Base-by-base conservation (phyloP, 176 grass and related monocot genomes). In the Metroxylon sagu region DNA sequence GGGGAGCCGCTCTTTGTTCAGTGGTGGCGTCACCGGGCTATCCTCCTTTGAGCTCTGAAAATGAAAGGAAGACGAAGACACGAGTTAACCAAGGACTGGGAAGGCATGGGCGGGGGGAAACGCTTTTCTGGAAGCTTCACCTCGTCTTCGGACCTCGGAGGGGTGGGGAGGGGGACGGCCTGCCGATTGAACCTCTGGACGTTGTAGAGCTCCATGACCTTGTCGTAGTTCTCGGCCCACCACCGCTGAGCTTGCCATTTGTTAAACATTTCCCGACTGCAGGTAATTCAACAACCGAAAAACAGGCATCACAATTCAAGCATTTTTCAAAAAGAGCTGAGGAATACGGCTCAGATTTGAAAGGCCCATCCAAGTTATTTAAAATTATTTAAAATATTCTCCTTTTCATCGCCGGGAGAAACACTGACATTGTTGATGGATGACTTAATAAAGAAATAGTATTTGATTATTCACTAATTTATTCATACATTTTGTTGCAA, bases 211-310 rank as follows among this genome's bases (percentile, higher is more conserved):
- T 99, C 94, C 88, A 89, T 86, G 61, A 99, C 85, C 69, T 83
- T 93, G 70, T 99, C 88, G 55, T 99, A 89, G 52, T 99, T 99
- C 67, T 99, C 88, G 67, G 88, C 82, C 94, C 94, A 99, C 94
- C 94, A 99, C 28, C 85, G 77, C 64, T 99, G 94, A 5, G 94
- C 88, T 84, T 89, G 94, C 85, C 85, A 99, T 54, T 93, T 92
- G 85, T 86, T 82, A 73, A 93, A 99, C 84, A 89, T 93, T 74
- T 99, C 94, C 59, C 85, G 84, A 65, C 88, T 99, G 64, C 61
- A 59, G 21, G 21, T 23, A 23, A 73, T 25, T 71, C 49, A 25
- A 60, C 10, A 50, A 65, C 49, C 6, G 19, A 61, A 52, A 61
- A 49, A 58, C 35, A 16, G 4, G 60, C 5, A 70, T 29, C 26